phyloP scores from a whole-genome alignment of 805 yeast species.

The Tetrapisispora namnaoensis region DNA sequence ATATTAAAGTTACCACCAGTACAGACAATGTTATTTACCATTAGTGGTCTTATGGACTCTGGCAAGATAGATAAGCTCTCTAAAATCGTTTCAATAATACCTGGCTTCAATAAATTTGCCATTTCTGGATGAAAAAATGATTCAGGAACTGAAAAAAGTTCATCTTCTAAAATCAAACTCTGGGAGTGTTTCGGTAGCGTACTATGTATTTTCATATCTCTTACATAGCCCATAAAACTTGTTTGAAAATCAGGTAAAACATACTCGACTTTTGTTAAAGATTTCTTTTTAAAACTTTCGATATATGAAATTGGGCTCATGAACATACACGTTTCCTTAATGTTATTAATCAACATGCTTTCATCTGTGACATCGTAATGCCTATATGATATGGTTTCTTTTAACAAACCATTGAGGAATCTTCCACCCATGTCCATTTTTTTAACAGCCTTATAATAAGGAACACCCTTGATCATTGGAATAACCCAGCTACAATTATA shows the following conservation, averaged over 20 bases:
- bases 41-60: constrained; percentile 58
- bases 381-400: constrained; percentile 79
- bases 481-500: constrained; percentile 78
- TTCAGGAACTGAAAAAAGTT: constrained; percentile 83
- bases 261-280: constrained; percentile 46
- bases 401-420: constrained; percentile 66
- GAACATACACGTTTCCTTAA: constrained; percentile 53
- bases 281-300: constrained; percentile 23
- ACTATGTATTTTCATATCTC: constrained; percentile 25
- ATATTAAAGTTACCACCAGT: constrained; percentile 77
- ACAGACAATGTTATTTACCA: constrained; percentile 68
- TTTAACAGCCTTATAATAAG: constrained; percentile 66
- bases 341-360: constrained; percentile 68
- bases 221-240: constrained; percentile 64
- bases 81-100: constrained; percentile 59
- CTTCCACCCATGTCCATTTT: constrained; percentile 84
- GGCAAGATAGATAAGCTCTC: constrained; percentile 66
- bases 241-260: constrained; percentile 83
- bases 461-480: constrained; percentile 73
- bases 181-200: constrained; percentile 46
- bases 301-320: constrained; percentile 41
- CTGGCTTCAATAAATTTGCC: constrained; percentile 68
- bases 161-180: constrained; percentile 62
- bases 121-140: constrained; percentile 77
- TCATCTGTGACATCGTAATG: constrained; percentile 93